Evolutionary conservation across 2,329 filamentous ascomycete genomes (phyloP), one percentile per base, ranked within the genome.

Genomic region (Beauveria australis): DNA sequence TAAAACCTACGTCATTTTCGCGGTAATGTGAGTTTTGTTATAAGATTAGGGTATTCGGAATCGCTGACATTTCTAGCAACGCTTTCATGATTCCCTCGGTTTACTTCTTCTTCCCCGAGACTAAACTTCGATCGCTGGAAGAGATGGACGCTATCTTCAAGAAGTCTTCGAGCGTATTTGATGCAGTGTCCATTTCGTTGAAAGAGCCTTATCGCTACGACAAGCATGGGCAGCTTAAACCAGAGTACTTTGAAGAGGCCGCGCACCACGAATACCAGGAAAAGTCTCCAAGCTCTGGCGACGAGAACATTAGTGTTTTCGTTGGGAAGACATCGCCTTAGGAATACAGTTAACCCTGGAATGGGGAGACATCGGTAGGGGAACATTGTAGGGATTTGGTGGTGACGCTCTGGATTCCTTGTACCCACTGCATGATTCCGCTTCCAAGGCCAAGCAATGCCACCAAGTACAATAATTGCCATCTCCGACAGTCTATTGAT

Each of bases 91-190:
- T 60, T 12, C 59, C 59, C 8, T 60, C 41, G 3, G 59, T 60
- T 3, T 60, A 60, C 18, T 60, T 60, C 43, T 60, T 60, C 51
- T 60, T 60, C 19, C 58, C 58, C 9, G 58, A 60, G 33, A 60
- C 58, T 10, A 52, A 52, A 24, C 58, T 60, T 47, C 51, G 58
- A 3, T 60, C 58, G 12, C 22, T 60, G 5, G 58, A 60, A 18
- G 58, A 60, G 41, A 60, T 60, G 58, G 58, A 60, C 14, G n/a
- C 41, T 18, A 60, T 61, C 30, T 61, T 55, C 44, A 61, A 61
- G 37, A 61, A 61, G 19, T 56, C 59, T 4, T 28, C 59, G 2
- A 61, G 55, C 22, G 51, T 55, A 18, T 61, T 61, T 30, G 59
- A 61, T 26, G 51, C 51, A 7, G 59, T 61, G 2, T 19, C 43